A percentile compares a stretch with the other conserved stretches of the same genome.
Evolutionary conservation across 2,329 filamentous ascomycete genomes (phyloP).

Genomic region (Blastomyces gilchristii): DNA sequence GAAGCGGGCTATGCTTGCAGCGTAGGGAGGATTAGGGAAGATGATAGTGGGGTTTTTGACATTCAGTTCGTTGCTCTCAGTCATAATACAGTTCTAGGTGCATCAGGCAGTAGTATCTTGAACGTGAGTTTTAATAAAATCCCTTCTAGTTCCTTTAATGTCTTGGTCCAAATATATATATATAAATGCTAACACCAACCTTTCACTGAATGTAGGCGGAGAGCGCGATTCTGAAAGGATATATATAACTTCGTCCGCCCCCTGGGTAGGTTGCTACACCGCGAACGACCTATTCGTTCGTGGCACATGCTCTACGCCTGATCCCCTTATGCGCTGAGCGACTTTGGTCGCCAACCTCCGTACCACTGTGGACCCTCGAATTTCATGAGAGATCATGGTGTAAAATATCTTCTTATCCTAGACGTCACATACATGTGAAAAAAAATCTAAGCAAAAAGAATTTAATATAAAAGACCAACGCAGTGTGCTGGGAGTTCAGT

Average conservation of each 20-base stretch:
- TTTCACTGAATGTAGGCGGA: conserved; percentile 42
- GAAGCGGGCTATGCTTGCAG: conserved; percentile 81
- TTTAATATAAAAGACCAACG: no score
- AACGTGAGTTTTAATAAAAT: conserved; percentile 45
- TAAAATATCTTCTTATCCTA: no score
- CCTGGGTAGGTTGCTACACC: background rate
- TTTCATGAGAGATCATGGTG: no score
- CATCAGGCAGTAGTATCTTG: conserved; percentile 88
- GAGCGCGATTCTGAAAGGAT: conserved; percentile 81
- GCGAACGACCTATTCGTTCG: background rate
- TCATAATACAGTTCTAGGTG: conserved; percentile 87
- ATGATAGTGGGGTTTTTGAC: conserved; percentile 73
- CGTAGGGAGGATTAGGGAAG: conserved; percentile 74
- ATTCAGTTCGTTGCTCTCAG: conserved; percentile 90
- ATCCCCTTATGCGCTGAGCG: no score
- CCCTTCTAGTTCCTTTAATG: background rate
- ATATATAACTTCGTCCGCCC: conserved; percentile 42
- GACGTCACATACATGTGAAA: no score
- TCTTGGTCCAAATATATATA: background rate
- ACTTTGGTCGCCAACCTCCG: no score
- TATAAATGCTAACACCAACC: background rate
- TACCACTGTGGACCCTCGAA: no score
- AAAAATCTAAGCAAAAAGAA: no score
- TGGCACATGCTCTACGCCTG: no score
- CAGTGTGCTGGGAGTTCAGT: no score